These are phyloP conservation scores for Aspergillus sergii DNA, from an alignment of 2,329 filamentous ascomycete genomes.

Conservation along the genomic window DNA sequence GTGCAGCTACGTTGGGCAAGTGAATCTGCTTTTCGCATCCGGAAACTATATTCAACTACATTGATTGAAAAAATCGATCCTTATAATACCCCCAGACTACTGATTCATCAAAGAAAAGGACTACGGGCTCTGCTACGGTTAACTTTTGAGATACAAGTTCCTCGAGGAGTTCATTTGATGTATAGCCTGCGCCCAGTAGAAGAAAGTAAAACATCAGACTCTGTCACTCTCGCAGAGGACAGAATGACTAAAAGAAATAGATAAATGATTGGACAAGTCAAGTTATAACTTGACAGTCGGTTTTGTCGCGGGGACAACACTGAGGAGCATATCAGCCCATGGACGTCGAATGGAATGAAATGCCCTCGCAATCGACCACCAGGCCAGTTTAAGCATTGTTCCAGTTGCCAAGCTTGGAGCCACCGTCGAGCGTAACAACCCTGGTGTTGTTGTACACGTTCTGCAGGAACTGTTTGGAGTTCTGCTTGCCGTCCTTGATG, in stretches of 20 bases:
- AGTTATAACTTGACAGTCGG: background rate
- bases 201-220: background rate
- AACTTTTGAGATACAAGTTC: background rate
- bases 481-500: conserved; percentile 8
- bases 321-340: background rate
- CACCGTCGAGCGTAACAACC: background rate
- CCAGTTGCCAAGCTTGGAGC: background rate
- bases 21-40: no score
- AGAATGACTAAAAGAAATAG: background rate
- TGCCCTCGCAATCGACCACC: background rate
- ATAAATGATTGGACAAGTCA: background rate
- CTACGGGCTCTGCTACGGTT: background rate
- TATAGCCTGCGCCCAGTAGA: background rate
- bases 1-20: no score
- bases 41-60: no score
- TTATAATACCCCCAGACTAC: background rate
- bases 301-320: background rate
- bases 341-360: no score
- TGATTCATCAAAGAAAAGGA: background rate
- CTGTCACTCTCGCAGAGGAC: background rate
- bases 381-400: background rate
- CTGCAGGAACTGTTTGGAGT: background rate
- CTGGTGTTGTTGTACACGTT: background rate
- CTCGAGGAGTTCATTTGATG: background rate
- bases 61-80: no score